phyloP scores from a whole-genome alignment of 2,329 filamentous ascomycete species.

The Pseudocercospora pini-densiflorae region DNA sequence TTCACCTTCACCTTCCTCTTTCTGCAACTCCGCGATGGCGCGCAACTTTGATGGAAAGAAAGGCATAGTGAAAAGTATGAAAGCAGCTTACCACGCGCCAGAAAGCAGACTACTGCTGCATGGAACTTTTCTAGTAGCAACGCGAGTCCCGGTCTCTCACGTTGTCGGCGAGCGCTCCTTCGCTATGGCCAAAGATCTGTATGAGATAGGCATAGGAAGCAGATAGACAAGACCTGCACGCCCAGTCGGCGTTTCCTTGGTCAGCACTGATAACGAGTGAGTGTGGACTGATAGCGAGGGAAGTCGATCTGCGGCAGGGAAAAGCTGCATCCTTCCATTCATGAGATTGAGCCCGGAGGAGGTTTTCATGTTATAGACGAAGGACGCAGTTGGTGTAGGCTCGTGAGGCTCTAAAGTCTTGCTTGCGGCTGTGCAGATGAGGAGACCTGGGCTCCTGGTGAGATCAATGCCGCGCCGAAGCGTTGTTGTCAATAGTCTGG shows the following conservation, averaged over 20 bases:
- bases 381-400: not conserved
- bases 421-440: not conserved
- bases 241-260: slow-evolving; percentile 4
- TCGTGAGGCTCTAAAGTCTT: not conserved
- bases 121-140: not conserved
- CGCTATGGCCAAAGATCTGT: not conserved
- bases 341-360: not conserved
- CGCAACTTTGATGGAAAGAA: not conserved
- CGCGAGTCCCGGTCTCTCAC: not conserved
- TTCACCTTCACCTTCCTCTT: not conserved
- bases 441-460: not conserved
- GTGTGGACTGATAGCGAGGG: not conserved
- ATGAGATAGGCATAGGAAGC: slow-evolving; percentile 19
- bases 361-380: not conserved
- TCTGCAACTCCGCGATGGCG: slow-evolving; percentile 2
- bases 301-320: not conserved
- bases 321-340: not conserved
- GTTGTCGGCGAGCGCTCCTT: slow-evolving; percentile 3
- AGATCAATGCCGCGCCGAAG: not conserved
- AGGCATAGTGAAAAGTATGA: slow-evolving; percentile 9
- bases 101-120: not conserved
- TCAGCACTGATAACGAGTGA: slow-evolving; percentile 14
- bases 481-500: not conserved
- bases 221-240: slow-evolving; percentile 13
- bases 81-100: not conserved